phyloP scores from a whole-genome alignment of 306 rosid genomes.

The Cicer cuneatum region DNA sequence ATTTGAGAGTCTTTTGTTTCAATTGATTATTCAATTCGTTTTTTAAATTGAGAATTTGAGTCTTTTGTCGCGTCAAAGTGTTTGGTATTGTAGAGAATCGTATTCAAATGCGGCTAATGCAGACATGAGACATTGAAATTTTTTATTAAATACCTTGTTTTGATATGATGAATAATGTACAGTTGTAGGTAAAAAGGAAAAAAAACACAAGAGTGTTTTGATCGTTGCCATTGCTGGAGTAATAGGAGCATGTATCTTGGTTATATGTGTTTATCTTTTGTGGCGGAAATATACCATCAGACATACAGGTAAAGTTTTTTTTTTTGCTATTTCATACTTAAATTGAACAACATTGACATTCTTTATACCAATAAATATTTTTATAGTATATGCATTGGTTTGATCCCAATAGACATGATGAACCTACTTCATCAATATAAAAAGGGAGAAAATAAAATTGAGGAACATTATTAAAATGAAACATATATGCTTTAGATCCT shows the following conservation, averaged over 20 bases:
- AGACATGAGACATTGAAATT: too few species aligned
- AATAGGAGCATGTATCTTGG: slow-evolving; percentile 21
- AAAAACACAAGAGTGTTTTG: not conserved
- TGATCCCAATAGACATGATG: not conserved
- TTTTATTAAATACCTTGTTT: not conserved
- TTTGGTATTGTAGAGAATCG: too few species aligned
- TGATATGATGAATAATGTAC: not conserved
- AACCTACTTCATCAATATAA: not conserved
- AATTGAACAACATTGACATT: not conserved
- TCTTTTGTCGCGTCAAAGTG: too few species aligned
- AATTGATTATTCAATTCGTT: too few species aligned
- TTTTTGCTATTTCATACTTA: not conserved
- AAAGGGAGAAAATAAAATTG: not conserved
- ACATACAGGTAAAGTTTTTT: slow-evolving; percentile 34
- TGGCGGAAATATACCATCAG: slow-evolving; percentile 32
- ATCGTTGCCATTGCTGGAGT: slow-evolving; percentile 18
- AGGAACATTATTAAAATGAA: not conserved
- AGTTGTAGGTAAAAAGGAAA: slow-evolving; percentile 19
- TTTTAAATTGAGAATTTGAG: too few species aligned
- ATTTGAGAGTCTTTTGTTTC: not conserved
- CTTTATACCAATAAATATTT: too few species aligned
- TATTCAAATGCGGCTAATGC: too few species aligned
- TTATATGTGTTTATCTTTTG: slow-evolving; percentile 22
- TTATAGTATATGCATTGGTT: too few species aligned
- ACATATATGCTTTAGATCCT: too few species aligned